Evolutionary conservation across 108 stramenopile genomes (phyloP).

Genomic region (Pelagomonas calceolata): DNA sequence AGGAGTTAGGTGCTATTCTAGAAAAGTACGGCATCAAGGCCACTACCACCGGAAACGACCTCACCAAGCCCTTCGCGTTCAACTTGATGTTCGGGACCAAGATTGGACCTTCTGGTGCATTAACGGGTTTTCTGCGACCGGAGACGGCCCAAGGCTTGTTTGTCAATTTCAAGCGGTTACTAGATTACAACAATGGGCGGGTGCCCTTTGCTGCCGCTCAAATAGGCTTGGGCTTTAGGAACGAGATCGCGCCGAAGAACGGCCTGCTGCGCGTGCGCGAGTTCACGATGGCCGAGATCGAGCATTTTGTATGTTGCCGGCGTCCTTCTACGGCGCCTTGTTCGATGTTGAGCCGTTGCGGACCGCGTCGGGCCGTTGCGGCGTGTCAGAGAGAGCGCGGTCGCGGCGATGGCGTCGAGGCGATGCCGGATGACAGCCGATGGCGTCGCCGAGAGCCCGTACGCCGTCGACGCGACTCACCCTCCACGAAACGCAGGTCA

Average conservation of each 20-base stretch:
- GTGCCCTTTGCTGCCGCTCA: slow-evolving; percentile 99
- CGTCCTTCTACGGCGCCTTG: no score
- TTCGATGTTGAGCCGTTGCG: no score
- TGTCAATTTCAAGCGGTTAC: slow-evolving; percentile 94
- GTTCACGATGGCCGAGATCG: slow-evolving; percentile 99
- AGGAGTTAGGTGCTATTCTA: slow-evolving; percentile 78
- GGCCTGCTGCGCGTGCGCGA: slow-evolving; percentile 98
- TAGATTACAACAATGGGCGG: slow-evolving; percentile 86
- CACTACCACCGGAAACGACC: slow-evolving; percentile 67
- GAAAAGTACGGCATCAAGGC: slow-evolving; percentile 70
- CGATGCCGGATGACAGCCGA: no score
- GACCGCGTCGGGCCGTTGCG: no score
- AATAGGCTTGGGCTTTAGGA: slow-evolving; percentile 96
- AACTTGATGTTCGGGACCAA: slow-evolving; percentile 99
- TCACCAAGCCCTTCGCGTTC: slow-evolving; percentile 90
- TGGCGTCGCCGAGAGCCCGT: no score
- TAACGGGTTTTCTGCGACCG: slow-evolving; percentile 92
- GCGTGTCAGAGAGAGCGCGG: no score
- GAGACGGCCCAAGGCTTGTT: slow-evolving; percentile 98
- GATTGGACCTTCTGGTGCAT: slow-evolving; percentile 95
- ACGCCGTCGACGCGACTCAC: no score
- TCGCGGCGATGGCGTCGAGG: no score
- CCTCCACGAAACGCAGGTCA: no score
- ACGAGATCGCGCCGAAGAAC: slow-evolving; percentile 95
- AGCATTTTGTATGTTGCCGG: slow-evolving; percentile 94